These are phyloP conservation scores for Tolypocladium tropicale DNA, from an alignment of 2,329 filamentous ascomycete species.

Conservation along the genomic window DNA sequence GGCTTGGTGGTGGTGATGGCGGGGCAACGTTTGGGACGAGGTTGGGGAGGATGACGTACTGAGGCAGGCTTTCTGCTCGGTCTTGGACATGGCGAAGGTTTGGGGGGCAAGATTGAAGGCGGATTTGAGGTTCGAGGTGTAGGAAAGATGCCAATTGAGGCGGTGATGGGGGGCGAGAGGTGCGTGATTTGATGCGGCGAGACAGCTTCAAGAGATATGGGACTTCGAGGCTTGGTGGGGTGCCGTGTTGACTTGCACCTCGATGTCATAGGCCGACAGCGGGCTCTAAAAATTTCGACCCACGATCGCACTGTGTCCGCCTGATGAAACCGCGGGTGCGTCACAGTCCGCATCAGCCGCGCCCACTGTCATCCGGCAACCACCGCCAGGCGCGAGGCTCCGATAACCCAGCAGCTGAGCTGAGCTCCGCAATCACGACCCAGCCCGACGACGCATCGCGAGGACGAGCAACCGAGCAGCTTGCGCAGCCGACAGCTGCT, in stretches of 20 bases:
- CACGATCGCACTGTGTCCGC: not conserved
- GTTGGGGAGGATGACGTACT: slow-evolving; percentile 38
- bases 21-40: slow-evolving; percentile 14
- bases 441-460: not conserved
- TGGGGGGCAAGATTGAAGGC: not conserved
- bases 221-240: not conserved
- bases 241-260: not conserved
- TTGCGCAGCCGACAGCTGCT: not conserved
- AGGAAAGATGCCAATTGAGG: not conserved
- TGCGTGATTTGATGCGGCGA: not conserved
- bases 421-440: not conserved
- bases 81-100: slow-evolving; percentile 35
- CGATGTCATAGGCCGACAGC: not conserved
- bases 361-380: not conserved
- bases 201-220: not conserved
- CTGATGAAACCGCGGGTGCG: not conserved
- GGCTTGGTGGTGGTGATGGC: slow-evolving; percentile 9
- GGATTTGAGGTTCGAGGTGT: not conserved
- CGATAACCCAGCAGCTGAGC: not conserved
- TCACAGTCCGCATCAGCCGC: not conserved
- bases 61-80: slow-evolving; percentile 51
- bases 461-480: not conserved
- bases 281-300: not conserved
- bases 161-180: not conserved
- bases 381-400: not conserved